phyloP scores from a whole-genome alignment of 2,329 filamentous ascomycete species.

The Kalmusia sp. region DNA sequence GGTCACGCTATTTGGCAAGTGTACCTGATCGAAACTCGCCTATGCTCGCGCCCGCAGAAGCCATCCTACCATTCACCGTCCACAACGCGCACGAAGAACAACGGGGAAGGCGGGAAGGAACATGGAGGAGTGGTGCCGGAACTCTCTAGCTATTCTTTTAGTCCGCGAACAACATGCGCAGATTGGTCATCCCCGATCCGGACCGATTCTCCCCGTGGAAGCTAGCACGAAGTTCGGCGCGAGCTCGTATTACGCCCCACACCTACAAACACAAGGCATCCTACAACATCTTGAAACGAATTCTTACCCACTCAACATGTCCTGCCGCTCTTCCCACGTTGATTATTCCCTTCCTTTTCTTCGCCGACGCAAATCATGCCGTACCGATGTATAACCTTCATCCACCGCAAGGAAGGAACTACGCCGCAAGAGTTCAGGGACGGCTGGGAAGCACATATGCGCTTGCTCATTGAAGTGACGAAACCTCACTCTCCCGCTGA shows the following conservation, averaged over 20 bases:
- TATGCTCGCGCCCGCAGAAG: not conserved
- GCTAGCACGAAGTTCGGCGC: not conserved
- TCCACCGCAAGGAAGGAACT: constrained; percentile 7
- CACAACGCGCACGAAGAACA: too few species aligned
- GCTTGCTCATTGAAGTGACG: constrained; percentile 4
- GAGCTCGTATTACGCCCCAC: not conserved
- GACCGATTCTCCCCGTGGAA: not conserved
- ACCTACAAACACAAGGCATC: not conserved
- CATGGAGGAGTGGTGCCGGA: not conserved
- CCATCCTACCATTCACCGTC: not conserved
- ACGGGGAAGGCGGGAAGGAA: not conserved
- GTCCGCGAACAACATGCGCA: not conserved
- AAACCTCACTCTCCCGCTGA: not conserved
- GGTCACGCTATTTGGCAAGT: too few species aligned
- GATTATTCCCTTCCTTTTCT: not conserved
- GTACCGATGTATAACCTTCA: constrained; percentile 5
- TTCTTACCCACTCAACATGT: not conserved
- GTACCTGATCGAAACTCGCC: not conserved
- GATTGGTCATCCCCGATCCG: not conserved
- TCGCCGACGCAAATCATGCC: constrained; percentile 4
- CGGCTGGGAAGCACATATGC: constrained; percentile 9
- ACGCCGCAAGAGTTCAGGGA: constrained; percentile 9
- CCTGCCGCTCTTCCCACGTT: not conserved
- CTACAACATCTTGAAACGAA: not conserved
- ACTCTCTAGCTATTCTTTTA: not conserved